Evolutionary conservation across 129 eudicot species (phyloP), one percentile per base, ranked within the genome.

Genomic region (Logfia minima): DNA sequence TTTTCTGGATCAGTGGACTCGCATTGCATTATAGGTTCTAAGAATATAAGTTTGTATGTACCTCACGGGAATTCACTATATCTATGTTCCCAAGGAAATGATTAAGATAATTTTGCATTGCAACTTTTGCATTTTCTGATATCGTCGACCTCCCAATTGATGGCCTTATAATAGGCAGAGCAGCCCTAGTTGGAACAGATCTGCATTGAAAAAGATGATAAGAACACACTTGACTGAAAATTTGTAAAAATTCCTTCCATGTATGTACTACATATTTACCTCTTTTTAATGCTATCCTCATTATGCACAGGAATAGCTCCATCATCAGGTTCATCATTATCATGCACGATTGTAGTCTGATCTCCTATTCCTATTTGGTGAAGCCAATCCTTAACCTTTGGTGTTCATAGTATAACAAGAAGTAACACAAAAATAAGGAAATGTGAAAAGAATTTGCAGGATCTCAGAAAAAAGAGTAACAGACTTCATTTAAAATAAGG

Each of bases 71-170:
- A 84, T 92, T 92, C 55, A 92, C 86, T 58, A 90, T 90, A 60
- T 92, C 95, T 79, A 92, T 84, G 85, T 88, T 88, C 61, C 98
- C 96, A 74, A 90, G 86, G 67, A 92, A 92, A 77, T 88, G 96
- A 85, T 92, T 88, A 84, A 92, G 88, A 84, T 92, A 92, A 76
- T 84, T 90, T 80, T 92, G 98, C 96, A 92, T 90, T 77, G 98
- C 92, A 78, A 86, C 77, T 81, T 90, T 90, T 83, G 89, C 98
- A 60, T 79, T 88, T 58, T 88, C 96, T 24, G 94, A 75, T 65
- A 90, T 55, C 0, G 86, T 80, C 37, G 88, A 87, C 76, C 76
- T 83, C 62, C 96, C 85, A 55, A 92, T 80, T 77, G 92, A 76
- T 66, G 98, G 96, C 35, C 87, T 86, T 75, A 92, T 86, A 45